Evolutionary conservation across 2,329 filamentous ascomycete genomes (phyloP), one percentile per base, ranked within the genome.

Genomic region (Colletotrichum abscissum): DNA sequence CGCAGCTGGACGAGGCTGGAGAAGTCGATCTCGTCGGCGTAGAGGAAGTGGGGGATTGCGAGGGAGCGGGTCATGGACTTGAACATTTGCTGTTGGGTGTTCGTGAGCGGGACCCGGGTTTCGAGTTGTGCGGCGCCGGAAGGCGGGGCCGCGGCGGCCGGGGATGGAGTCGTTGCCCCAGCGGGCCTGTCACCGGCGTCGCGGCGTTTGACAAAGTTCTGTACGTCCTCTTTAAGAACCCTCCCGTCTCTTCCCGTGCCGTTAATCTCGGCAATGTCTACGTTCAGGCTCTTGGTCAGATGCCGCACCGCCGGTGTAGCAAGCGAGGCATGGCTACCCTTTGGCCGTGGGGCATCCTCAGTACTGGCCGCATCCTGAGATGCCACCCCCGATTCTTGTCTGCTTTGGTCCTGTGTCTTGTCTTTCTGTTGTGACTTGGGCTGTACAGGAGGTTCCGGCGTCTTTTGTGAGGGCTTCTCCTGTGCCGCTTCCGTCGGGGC

Each of bases 51-150:
- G 0, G 97, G 97, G 78, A 98, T 98, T 63, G 84, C 90, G 75
- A 99, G 89, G 2, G 96, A 98, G 72, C 92, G 92, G 16, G 96
- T 98, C 97, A 99, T 99, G 73, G 92, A 90, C 86, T 97, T 98
- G 91, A 98, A 98, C 97, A 99, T 99, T 80, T 95, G 93, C 49
- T 90, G 88, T 84, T 98, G 96, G 16, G 94, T 93, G 49, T 92
- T 92, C 14, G 94, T 94, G 74, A 99, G 86, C 70, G 90, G 86
- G 38, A 92, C 87, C 2, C 87, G 83, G 9, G 91, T 93, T 82
- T 98, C 97, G 67, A 85, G 85, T 81, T 94, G 92, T 58, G 82
- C 77, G 55, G 78, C 69, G 74, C 78, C 68, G 71, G 78, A 62
- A 72, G 80, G 35, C 56, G 76, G 74, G 22, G 78, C 60, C 49